phyloP scores from a whole-genome alignment of 2,329 filamentous ascomycete species.

The Colletotrichum tofieldiae region DNA sequence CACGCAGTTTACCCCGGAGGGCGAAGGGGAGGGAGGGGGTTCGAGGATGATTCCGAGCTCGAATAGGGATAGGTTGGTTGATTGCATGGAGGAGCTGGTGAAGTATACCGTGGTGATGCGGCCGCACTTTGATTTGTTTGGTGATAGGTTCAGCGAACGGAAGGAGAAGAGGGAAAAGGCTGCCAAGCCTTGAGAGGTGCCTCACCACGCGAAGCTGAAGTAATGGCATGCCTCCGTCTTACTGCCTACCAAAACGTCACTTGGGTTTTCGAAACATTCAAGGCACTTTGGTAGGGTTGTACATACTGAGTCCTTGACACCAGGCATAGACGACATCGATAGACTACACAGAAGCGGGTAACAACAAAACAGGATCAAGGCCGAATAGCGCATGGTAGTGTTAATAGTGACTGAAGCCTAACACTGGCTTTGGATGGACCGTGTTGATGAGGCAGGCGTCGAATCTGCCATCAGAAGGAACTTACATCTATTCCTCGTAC shows the following conservation, averaged over 20 bases:
- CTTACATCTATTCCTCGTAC: neutral
- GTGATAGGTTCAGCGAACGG: slow-evolving; percentile 75
- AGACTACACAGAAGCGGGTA: neutral
- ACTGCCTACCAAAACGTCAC: neutral
- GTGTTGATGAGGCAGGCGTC: neutral
- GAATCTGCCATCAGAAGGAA: neutral
- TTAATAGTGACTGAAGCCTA: neutral
- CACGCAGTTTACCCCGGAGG: slow-evolving; percentile 68
- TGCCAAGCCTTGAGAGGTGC: neutral
- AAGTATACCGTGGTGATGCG: slow-evolving; percentile 78
- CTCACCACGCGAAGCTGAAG: neutral
- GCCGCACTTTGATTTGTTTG: slow-evolving; percentile 72
- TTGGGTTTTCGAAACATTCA: neutral
- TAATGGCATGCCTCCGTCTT: neutral
- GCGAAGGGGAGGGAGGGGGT: slow-evolving; percentile 48
- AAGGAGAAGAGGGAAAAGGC: slow-evolving; percentile 51
- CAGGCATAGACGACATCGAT: neutral
- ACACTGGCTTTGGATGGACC: neutral
- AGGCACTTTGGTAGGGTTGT: neutral
- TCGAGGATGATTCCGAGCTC: slow-evolving; percentile 68
- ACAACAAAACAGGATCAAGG: neutral
- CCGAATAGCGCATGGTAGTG: too few species aligned
- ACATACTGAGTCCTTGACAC: neutral
- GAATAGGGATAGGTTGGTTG: slow-evolving; percentile 73
- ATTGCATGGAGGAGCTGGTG: slow-evolving; percentile 80